A percentile compares a stretch with the other conserved stretches of the same genome.
These are phyloP conservation scores for Paraleonurus japonicus DNA, from an alignment of 257 asterid genomes.

Conservation along the genomic window DNA sequence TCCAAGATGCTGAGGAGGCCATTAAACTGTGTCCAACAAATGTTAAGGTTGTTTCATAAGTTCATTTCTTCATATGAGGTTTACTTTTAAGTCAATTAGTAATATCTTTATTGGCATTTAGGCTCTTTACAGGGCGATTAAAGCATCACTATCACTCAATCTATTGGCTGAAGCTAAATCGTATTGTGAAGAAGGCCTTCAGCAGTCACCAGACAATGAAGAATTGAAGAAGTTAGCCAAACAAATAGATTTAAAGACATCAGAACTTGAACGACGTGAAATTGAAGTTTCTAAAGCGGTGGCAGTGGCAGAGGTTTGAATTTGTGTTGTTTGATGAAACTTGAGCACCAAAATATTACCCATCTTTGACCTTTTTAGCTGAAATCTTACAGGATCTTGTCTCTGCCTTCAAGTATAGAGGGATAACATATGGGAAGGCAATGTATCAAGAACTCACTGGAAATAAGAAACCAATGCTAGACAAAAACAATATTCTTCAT, in stretches of 20 bases:
- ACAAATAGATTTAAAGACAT: slow-evolving; percentile 48
- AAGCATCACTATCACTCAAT: slow-evolving; percentile 72
- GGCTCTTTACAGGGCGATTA: slow-evolving; percentile 87
- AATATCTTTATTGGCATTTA: slow-evolving; percentile 25
- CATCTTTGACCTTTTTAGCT: slow-evolving; percentile 27
- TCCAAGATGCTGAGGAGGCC: slow-evolving; percentile 89
- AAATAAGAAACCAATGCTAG: slow-evolving; percentile 63
- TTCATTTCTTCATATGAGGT: not conserved
- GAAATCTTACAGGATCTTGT: slow-evolving; percentile 50
- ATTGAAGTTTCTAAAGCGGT: slow-evolving; percentile 61
- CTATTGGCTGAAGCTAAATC: slow-evolving; percentile 71
- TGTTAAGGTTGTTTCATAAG: slow-evolving; percentile 55
- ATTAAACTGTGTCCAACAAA: slow-evolving; percentile 57
- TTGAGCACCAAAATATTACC: not conserved
- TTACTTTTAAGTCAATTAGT: slow-evolving; percentile 11
- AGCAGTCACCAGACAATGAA: slow-evolving; percentile 66
- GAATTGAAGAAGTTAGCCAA: slow-evolving; percentile 69
- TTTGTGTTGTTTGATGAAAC: slow-evolving; percentile 19
- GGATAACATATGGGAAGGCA: slow-evolving; percentile 68
- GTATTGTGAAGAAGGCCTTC: slow-evolving; percentile 68
- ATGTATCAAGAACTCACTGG: slow-evolving; percentile 92
- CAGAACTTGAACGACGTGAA: slow-evolving; percentile 50
- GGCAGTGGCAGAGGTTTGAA: slow-evolving; percentile 62
- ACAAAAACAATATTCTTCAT: slow-evolving; percentile 72
- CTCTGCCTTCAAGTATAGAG: slow-evolving; percentile 71